Evolutionary conservation across 805 yeast species (phyloP).

Genomic region (Kodamaea jinghongensis): DNA sequence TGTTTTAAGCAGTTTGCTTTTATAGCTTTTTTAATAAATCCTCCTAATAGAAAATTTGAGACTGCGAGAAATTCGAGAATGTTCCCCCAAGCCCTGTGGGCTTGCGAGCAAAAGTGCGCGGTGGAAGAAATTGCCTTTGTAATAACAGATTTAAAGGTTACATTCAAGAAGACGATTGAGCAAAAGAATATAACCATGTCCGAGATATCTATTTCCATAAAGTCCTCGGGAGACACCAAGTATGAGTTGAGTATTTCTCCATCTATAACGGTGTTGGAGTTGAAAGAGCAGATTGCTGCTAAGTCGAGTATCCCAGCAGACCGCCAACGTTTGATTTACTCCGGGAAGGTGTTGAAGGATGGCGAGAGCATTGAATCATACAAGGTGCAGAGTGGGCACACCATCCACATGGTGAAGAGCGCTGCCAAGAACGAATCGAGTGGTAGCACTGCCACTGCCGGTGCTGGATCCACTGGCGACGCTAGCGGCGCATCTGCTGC

Average conservation of each 20-base stretch:
- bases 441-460: slow-evolving; percentile 15
- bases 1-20: too few species aligned
- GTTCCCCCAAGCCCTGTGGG: too few species aligned
- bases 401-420: slow-evolving; percentile 86
- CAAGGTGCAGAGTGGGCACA: slow-evolving; percentile 81
- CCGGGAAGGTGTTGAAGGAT: slow-evolving; percentile 92
- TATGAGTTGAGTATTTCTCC: slow-evolving; percentile 60
- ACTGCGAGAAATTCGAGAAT: too few species aligned
- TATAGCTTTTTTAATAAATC: too few species aligned
- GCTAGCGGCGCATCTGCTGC: slow-evolving; percentile 16
- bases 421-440: slow-evolving; percentile 37
- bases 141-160: too few species aligned
- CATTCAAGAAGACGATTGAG: too few species aligned
- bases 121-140: too few species aligned
- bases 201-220: slow-evolving; percentile 33
- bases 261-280: slow-evolving; percentile 56
- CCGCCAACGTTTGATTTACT: slow-evolving; percentile 86
- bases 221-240: slow-evolving; percentile 73
- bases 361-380: slow-evolving; percentile 69
- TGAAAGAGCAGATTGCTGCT: slow-evolving; percentile 63
- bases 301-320: slow-evolving; percentile 66
- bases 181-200: slow-evolving; percentile 25
- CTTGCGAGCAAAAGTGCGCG: too few species aligned
- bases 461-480: slow-evolving; percentile 19
- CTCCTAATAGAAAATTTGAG: too few species aligned